Evolutionary conservation across 2,329 filamentous ascomycete species (phyloP).

Genomic region (Scytalidium sp.): DNA sequence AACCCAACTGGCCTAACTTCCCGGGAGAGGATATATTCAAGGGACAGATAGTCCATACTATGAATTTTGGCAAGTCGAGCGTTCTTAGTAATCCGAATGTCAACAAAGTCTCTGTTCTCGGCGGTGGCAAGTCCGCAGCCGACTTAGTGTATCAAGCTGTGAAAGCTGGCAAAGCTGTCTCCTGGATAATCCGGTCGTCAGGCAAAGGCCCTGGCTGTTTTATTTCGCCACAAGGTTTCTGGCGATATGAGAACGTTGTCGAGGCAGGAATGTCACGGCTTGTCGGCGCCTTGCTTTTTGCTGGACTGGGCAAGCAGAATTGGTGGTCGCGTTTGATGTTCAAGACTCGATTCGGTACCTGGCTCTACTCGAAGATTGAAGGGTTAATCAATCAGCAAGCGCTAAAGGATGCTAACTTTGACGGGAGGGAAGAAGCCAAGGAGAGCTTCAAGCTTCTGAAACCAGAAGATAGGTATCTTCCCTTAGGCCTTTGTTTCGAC

Average conservation of each 20-base stretch:
- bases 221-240: constrained; percentile 20
- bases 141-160: constrained; percentile 33
- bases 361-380: constrained; percentile 17
- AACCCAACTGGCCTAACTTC: constrained; percentile 9
- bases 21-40: constrained; percentile 24
- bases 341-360: constrained; percentile 12
- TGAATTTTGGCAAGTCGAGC: constrained; percentile 29
- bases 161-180: constrained; percentile 29
- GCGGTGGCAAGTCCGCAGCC: constrained; percentile 34
- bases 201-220: constrained; percentile 29
- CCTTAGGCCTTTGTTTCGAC: not conserved
- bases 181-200: constrained; percentile 31
- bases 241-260: constrained; percentile 23
- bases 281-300: constrained; percentile 9
- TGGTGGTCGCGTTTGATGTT: constrained; percentile 13
- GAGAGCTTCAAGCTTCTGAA: constrained; percentile 20
- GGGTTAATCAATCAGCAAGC: constrained; percentile 15
- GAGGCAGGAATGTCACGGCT: constrained; percentile 15
- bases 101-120: constrained; percentile 28
- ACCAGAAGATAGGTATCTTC: constrained; percentile 22
- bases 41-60: constrained; percentile 28
- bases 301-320: constrained; percentile 6
- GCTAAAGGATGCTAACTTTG: constrained; percentile 22
- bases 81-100: constrained; percentile 17
- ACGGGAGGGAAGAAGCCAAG: constrained; percentile 15